A percentile compares a stretch with the other conserved stretches of the same genome.
Evolutionary conservation across 805 yeast genomes (phyloP).

Genomic region (Lipomyces yamanashiensis): DNA sequence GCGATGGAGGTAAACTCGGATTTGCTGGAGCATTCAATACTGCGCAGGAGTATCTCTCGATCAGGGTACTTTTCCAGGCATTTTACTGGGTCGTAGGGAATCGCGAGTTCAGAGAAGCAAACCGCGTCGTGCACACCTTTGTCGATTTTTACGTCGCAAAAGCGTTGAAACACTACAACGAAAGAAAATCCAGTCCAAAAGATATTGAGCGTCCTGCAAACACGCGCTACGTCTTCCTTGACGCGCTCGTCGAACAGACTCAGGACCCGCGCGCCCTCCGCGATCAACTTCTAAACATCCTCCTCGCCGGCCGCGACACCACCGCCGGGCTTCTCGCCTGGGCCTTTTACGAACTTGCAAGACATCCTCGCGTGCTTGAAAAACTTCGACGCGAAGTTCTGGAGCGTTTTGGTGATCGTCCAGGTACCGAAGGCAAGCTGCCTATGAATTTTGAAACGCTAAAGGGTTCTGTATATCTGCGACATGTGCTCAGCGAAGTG

Average conservation of each 20-base stretch:
- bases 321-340: constrained; percentile 58
- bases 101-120: constrained; percentile 45
- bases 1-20: constrained; percentile 30
- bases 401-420: constrained; percentile 46
- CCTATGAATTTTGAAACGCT: constrained; percentile 53
- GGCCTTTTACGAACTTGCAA: constrained; percentile 52
- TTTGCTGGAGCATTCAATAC: constrained; percentile 39
- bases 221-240: constrained; percentile 52
- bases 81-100: constrained; percentile 37
- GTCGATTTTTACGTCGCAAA: constrained; percentile 50
- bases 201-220: not conserved
- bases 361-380: constrained; percentile 44
- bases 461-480: constrained; percentile 55
- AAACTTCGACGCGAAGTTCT: constrained; percentile 50
- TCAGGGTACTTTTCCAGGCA: constrained; percentile 36
- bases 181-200: constrained; percentile 42
- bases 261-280: constrained; percentile 54
- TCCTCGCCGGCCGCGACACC: constrained; percentile 61
- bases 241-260: constrained; percentile 56
- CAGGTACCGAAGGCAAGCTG: constrained; percentile 32
- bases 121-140: constrained; percentile 44
- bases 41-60: constrained; percentile 33
- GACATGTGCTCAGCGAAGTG: constrained; percentile 54
- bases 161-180: constrained; percentile 44
- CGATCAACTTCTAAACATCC: constrained; percentile 57